A percentile compares a stretch with the other conserved stretches of the same genome.
Evolutionary conservation across 129 eudicot species (phyloP).

Genomic region (Arctium lappa): DNA sequence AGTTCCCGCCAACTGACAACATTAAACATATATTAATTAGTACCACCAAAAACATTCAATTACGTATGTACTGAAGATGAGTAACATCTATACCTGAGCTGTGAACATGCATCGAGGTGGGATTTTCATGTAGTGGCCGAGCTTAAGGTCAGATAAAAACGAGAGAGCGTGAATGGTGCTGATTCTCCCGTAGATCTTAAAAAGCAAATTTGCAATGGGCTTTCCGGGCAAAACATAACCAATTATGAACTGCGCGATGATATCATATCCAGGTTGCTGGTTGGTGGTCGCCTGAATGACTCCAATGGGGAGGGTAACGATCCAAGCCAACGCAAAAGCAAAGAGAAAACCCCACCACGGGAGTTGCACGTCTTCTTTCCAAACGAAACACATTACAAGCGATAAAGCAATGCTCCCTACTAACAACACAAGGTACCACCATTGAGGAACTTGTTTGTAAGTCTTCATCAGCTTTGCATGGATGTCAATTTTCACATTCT

Average conservation of each 20-base stretch:
- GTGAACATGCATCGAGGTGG: constrained; percentile 92
- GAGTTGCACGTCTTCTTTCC: constrained; percentile 88
- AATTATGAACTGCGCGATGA: constrained; percentile 84
- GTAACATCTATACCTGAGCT: constrained; percentile 54
- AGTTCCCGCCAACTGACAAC: constrained; percentile 73
- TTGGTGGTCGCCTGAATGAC: constrained; percentile 98
- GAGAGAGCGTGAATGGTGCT: constrained; percentile 91
- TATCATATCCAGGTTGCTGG: constrained; percentile 99
- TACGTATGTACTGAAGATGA: too few relatives aligned
- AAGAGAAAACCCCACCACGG: constrained; percentile 98
- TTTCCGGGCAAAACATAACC: constrained; percentile 91
- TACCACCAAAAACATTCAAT: background rate
- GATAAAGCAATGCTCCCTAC: constrained; percentile 68
- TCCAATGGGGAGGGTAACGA: constrained; percentile 91
- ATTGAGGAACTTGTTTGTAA: constrained; percentile 91
- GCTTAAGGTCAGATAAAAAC: constrained; percentile 83
- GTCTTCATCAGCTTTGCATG: constrained; percentile 74
- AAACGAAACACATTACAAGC: constrained; percentile 69
- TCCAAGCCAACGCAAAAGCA: constrained; percentile 73
- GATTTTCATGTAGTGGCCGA: constrained; percentile 97
- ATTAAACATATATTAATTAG: background rate
- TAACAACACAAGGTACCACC: constrained; percentile 76
- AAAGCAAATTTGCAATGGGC: constrained; percentile 86
- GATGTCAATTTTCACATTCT: constrained; percentile 62
- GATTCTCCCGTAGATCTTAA: constrained; percentile 91